Evolutionary conservation across 192 early-diverging fungal species (phyloP), one percentile per base, ranked within the genome.

Genomic region (Bifiguratus adelaidae): DNA sequence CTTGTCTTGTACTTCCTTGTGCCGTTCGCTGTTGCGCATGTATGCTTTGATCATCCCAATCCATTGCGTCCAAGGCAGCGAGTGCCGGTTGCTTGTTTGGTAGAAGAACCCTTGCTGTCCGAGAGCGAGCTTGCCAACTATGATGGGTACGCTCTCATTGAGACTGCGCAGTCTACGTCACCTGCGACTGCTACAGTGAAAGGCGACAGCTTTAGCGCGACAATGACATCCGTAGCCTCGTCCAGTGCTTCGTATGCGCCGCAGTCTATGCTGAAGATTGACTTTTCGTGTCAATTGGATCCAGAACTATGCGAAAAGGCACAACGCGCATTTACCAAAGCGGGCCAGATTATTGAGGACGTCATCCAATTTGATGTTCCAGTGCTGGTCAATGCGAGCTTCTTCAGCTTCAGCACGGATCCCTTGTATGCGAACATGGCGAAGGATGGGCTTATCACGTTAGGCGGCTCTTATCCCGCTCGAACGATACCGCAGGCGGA

Each of bases 391-490:
- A 61, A 67, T 51, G 54, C 56, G 16, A 41, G 51, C n/a, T 67
- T 51, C 36, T 11, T 55, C 3, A 33, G 48, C 2, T 67, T 67
- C 48, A 61, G 65, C 28, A 7, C 30, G 19, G 24, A n/a, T n/a
- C n/a, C n/a, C n/a, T n/a, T n/a, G n/a, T n/a, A n/a, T n/a, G n/a
- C n/a, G n/a, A n/a, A n/a, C n/a, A n/a, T n/a, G n/a, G n/a, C n/a
- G n/a, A n/a, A n/a, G n/a, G n/a, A n/a, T n/a, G n/a, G n/a, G n/a
- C 32, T 48, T 30, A 35, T 18, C 8, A 35, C 16, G 9, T 33
- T 47, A 36, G 65, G 68, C 18, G 53, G 55, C 18, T 58, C 63
- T 0, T 58, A 36, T 37, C 63, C 63, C 1, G 29, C 63, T 11
- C 44, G 56, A 27, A 52, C 55, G 9, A 52, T 58, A 33, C 23